These are phyloP conservation scores for Hemileccinum impolitum DNA, from an alignment of 768 basidiomycete genomes.

Conservation along the genomic window DNA sequence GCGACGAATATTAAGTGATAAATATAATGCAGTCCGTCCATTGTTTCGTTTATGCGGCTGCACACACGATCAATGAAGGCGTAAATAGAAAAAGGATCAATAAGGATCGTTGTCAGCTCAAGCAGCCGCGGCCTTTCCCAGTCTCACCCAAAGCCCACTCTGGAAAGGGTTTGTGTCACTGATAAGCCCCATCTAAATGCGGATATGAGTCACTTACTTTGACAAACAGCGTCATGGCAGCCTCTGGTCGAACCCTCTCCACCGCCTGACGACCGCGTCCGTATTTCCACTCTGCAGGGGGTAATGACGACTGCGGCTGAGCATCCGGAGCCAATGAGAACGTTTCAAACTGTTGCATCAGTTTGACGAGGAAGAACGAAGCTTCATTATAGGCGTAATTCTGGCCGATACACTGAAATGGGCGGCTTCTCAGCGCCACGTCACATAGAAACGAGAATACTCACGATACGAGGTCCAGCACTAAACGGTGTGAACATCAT, in stretches of 20 bases:
- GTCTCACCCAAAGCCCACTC: constrained; percentile 61
- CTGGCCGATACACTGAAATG: constrained; percentile 59
- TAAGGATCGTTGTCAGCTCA: constrained; percentile 6
- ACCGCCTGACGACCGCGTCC: constrained; percentile 44
- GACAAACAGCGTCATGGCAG: constrained; percentile 61
- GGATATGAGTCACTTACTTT: constrained; percentile 45
- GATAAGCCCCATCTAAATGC: constrained; percentile 1
- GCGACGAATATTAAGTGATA: no score
- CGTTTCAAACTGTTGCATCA: constrained; percentile 61
- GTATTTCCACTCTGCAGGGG: constrained; percentile 53
- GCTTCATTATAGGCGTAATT: constrained; percentile 77
- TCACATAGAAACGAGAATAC: constrained; percentile 16
- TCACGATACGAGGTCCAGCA: constrained; percentile 58
- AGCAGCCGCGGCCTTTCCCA: constrained; percentile 28
- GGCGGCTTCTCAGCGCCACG: constrained; percentile 11
- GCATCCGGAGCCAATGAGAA: constrained; percentile 59
- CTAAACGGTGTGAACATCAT: constrained; percentile 75
- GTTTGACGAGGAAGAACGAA: constrained; percentile 65
- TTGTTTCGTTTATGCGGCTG: background rate
- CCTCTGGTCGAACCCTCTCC: constrained; percentile 62
- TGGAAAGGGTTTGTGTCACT: constrained; percentile 18
- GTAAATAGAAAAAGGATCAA: background rate
- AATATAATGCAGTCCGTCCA: no score
- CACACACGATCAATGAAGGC: background rate
- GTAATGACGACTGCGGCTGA: constrained; percentile 60